Evolutionary conservation across 371 early-diverging fungal genomes (phyloP).

Genomic region (Apophysomyces sp.): DNA sequence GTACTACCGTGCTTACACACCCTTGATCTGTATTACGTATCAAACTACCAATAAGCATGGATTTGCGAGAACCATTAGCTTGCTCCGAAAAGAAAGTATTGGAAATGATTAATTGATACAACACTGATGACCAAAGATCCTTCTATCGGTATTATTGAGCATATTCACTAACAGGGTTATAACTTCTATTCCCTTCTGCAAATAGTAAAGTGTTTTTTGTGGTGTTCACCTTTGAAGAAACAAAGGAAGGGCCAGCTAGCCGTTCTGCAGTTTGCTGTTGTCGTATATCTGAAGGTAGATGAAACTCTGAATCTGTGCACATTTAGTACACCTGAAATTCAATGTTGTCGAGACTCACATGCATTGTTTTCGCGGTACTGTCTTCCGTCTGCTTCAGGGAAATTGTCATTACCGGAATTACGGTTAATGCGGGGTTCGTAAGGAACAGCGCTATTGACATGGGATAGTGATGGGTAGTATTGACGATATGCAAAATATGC

Average conservation of each 20-base stretch:
- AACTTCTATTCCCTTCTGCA: not conserved
- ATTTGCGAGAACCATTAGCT: not conserved
- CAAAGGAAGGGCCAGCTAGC: not conserved
- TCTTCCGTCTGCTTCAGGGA: not conserved
- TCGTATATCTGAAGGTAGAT: not conserved
- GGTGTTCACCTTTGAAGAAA: too few species aligned
- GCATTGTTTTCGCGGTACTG: not conserved
- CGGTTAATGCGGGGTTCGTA: not conserved
- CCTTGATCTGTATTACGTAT: too few species aligned
- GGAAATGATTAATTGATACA: too few species aligned
- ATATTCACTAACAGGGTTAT: not conserved
- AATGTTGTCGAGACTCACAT: not conserved
- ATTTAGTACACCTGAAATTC: not conserved
- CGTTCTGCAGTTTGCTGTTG: not conserved
- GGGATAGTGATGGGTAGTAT: slow-evolving; percentile 13
- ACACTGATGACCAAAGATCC: too few species aligned
- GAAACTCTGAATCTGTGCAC: not conserved
- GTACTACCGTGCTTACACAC: too few species aligned
- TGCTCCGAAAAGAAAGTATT: too few species aligned
- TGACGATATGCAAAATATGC: slow-evolving; percentile 21
- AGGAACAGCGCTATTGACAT: not conserved
- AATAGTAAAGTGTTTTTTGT: not conserved
- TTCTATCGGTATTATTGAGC: too few species aligned
- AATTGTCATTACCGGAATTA: not conserved
- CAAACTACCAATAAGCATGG: too few species aligned